Base-by-base conservation (phyloP, 805 yeast genomes). In the Lipomyces sp. region DNA sequence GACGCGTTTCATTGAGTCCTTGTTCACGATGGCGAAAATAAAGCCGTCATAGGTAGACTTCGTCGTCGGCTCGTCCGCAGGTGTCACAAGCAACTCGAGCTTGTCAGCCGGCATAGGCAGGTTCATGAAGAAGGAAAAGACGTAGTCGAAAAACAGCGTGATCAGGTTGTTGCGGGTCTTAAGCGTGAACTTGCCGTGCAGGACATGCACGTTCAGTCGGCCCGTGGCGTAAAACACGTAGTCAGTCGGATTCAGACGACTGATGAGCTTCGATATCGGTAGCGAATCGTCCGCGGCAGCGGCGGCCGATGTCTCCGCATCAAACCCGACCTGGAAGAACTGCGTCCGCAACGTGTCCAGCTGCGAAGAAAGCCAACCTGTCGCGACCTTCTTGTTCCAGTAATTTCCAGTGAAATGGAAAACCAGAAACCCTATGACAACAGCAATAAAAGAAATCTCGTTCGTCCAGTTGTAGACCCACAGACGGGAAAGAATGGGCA, bases 201-300 rank as follows among this genome's bases (percentile, higher is more conserved):
- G 70, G 49, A 79, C 75, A 53, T 80, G 80, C 54, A 93, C 76
- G 67, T 87, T 83, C 52, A 80, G 72, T 68, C 98, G 82, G 55
- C 98, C 98, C 50, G 95, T 78, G 38, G 96, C 95, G 66, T 87
- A 93, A 33, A 86, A 74, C 10, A 75, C 69, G 68, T 69, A 87
- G 53, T 75, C 72, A 61, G 83, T 82, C 23, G 82, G 71, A 43
- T 81, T 77, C 64, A 84, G 95, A 66, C 79, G 76, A 59, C 81
- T 73, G 57, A 75, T 26, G 35, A 28, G 36, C 40, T 13, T 26
- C 29, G 39, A 22, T 61, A 80, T 68, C 49, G 73, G 66, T 21
- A 69, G 70, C 18, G 46, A 40, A 7, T 47, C 55, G 21, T 57
- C 61, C 21, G 49, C 37, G 40, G 53, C 53, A 18, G 53, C 55